A percentile compares a stretch with the other conserved stretches of the same genome.
These are phyloP conservation scores for Capronia epimyces DNA, from an alignment of 2,329 filamentous ascomycete species.

Conservation along the genomic window DNA sequence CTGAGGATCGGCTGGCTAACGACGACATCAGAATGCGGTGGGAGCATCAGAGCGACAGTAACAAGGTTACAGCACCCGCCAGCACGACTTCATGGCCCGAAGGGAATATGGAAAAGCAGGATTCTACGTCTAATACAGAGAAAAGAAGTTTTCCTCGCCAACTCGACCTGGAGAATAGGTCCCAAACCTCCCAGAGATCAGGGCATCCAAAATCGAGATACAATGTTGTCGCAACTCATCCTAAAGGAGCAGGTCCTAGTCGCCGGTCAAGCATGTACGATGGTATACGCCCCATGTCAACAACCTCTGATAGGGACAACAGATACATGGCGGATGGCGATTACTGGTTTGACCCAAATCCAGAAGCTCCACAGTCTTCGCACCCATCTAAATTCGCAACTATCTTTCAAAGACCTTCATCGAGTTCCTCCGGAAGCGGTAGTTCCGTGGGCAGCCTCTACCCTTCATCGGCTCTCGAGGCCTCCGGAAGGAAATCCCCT, in stretches of 20 bases:
- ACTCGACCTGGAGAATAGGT: background rate
- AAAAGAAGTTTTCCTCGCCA: background rate
- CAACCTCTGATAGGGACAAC: constrained; percentile 37
- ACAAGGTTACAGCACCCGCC: background rate
- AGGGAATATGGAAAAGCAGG: background rate
- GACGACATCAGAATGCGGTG: background rate
- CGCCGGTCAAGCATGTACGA: constrained; percentile 27
- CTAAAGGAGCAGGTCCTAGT: constrained; percentile 4
- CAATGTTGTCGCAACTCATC: background rate
- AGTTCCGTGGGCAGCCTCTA: constrained; percentile 6
- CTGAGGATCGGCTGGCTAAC: background rate
- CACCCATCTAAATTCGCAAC: background rate
- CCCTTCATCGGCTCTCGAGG: background rate
- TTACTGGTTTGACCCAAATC: constrained; percentile 23
- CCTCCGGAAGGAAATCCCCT: background rate
- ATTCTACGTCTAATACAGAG: background rate
- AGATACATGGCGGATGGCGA: constrained; percentile 45
- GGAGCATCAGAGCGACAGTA: background rate
- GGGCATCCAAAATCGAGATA: background rate
- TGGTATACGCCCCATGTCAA: background rate
- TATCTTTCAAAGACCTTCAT: constrained; percentile 9
- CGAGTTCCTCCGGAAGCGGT: constrained; percentile 14
- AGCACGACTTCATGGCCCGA: background rate
- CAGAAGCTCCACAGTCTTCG: background rate
- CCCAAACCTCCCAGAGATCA: background rate